A percentile compares a stretch with the other conserved stretches of the same genome.
These are phyloP conservation scores for Hymenoscyphus linearis DNA, from an alignment of 2,329 filamentous ascomycete species.

Conservation along the genomic window DNA sequence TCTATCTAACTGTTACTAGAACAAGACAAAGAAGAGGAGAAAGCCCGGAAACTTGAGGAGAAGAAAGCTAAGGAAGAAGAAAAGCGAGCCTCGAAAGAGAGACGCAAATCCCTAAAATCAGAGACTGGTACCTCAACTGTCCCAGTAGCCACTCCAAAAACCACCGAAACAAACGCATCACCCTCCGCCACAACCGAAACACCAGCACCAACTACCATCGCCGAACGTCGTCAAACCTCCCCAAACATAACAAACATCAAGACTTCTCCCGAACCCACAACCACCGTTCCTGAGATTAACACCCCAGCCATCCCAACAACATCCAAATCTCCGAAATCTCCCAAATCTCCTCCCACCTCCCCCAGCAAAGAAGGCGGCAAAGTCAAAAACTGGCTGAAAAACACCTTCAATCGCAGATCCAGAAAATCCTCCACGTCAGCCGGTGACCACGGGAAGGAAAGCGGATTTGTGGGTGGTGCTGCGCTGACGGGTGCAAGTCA, in stretches of 20 bases:
- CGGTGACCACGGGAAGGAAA: constrained; percentile 18
- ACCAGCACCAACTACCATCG: constrained; percentile 2
- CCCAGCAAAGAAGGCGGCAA: constrained; percentile 16
- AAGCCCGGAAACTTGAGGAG: constrained; percentile 43
- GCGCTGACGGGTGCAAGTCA: constrained; percentile 40
- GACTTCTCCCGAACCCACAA: constrained; percentile 20
- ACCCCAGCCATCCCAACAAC: constrained; percentile 16
- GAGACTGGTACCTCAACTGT: background rate
- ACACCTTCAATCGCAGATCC: constrained; percentile 41
- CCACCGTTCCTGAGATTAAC: background rate
- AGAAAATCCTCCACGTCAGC: constrained; percentile 14
- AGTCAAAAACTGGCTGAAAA: constrained; percentile 50
- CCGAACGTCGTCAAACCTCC: background rate
- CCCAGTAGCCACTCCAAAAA: background rate
- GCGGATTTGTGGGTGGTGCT: constrained; percentile 47
- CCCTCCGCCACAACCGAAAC: constrained; percentile 1
- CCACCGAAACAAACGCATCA: background rate
- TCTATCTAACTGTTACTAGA: constrained; percentile 22
- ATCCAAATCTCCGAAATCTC: constrained; percentile 18
- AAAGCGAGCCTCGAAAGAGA: constrained; percentile 46
- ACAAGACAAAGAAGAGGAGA: constrained; percentile 39
- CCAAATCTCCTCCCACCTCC: background rate
- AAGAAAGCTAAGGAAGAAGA: constrained; percentile 50
- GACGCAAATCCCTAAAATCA: constrained; percentile 41
- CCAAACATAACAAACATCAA: constrained; percentile 16